A percentile compares a stretch with the other conserved stretches of the same genome.
Conservation (phyloP, 305 asterid species). For the Fraxinus latifolia region DNA sequence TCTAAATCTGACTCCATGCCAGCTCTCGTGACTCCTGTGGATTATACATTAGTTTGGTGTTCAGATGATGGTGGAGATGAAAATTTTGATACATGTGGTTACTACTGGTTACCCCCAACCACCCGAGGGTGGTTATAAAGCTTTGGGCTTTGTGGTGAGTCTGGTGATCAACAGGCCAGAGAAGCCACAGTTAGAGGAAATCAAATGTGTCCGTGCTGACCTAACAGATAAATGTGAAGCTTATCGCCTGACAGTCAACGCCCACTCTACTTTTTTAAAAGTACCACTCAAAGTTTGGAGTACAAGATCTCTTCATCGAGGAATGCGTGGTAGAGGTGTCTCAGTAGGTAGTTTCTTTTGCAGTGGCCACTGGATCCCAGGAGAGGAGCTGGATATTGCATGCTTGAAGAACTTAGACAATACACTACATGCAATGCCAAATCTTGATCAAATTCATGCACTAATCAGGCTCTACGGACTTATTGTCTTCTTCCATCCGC, state of each 20-base stretch:
- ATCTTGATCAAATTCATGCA: slow-evolving; percentile 63
- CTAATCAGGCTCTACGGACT: slow-evolving; percentile 69
- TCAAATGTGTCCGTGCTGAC: slow-evolving; percentile 69
- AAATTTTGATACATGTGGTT: slow-evolving; percentile 43
- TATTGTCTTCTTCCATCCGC: slow-evolving; percentile 69
- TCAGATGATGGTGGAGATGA: slow-evolving; percentile 54
- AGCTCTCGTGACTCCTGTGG: slow-evolving; percentile 55
- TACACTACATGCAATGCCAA: slow-evolving; percentile 66
- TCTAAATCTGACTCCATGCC: slow-evolving; percentile 28
- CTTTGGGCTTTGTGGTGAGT: slow-evolving; percentile 48
- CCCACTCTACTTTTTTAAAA: slow-evolving; percentile 34
- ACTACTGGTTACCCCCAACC: slow-evolving; percentile 72
- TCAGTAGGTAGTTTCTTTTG: slow-evolving; percentile 70
- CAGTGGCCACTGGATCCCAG: slow-evolving; percentile 33
- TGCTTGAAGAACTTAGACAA: slow-evolving; percentile 68
- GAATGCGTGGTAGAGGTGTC: slow-evolving; percentile 63
- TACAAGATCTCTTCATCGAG: slow-evolving; percentile 57
- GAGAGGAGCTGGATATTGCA: slow-evolving; percentile 41
- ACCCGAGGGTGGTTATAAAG: slow-evolving; percentile 56
- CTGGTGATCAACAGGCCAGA: slow-evolving; percentile 48
- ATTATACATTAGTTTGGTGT: slow-evolving; percentile 68
- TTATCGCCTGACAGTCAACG: slow-evolving; percentile 33
- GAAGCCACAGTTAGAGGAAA: slow-evolving; percentile 55
- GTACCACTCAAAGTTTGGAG: slow-evolving; percentile 49
- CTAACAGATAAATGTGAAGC: slow-evolving; percentile 64